Evolutionary conservation across 495 filamentous ascomycete genomes (phyloP), one percentile per base, ranked within the genome.

Genomic region (Glarea lozoyensis): DNA sequence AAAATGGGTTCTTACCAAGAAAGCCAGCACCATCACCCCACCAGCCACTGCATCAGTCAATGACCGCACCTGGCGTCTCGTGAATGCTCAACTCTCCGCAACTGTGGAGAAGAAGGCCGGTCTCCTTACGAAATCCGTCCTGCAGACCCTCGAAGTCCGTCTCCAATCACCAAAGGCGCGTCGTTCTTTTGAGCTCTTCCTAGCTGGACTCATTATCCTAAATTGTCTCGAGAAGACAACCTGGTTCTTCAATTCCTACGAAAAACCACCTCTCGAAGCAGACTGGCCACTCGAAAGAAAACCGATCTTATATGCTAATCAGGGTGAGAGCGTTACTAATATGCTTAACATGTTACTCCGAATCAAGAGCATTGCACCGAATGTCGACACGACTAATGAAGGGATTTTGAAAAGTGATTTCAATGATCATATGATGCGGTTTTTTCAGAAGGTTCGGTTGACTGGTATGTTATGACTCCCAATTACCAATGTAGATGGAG

Each of bases 221-320:
- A 84, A 82, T 58, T 87, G 83, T 43, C 74, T 89, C 9, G 86
- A 92, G 61, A 82, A 86, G 56, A 82, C 82, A n/a, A 83, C 78
- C 40, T 89, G 85, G 81, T 70, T 84, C 0, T 88, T 85, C 66
- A 79, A 77, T 24, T 78, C 72, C 0, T 86, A 80, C 79, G 78
- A 83, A 32, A 73, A 81, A 48, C 70, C 78, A 17, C 59, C 68
- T 35, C 58, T 73, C 37, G 57, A 72, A 37, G 53, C 70, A 49
- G 58, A 58, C 47, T 93, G 85, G 84, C 84, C 86, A 1, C 64
- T 93, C 13, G 77, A 83, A 49, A 76, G 77, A 48, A 73, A 75
- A 2, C 82, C 84, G 0, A 64, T 65, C 0, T 70, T 66, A 46
- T 87, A 80, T 49, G 75, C 72, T 9, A 71, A 69, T 50, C 84